Conservation (phyloP, 495 filamentous ascomycete genomes). For the Massariosphaeria phaeospora region DNA sequence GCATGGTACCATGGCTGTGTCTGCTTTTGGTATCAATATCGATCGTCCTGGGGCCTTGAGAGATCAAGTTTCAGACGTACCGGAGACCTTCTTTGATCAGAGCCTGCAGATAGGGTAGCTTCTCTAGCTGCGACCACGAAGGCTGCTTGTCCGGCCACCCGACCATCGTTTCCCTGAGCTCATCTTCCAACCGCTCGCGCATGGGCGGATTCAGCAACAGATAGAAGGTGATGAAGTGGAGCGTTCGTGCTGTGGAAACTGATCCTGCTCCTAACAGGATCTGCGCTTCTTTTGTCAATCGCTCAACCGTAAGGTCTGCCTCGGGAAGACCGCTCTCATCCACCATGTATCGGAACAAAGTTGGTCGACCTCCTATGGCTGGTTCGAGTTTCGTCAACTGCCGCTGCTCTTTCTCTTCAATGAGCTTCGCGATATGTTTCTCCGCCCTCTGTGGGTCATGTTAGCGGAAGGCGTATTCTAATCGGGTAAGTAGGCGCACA, state of each 20-base stretch:
- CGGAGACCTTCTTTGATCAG: constrained; percentile 46
- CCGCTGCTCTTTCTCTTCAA: too few species aligned
- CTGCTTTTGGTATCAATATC: too few species aligned
- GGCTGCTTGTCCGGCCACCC: constrained; percentile 19
- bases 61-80: too few species aligned
- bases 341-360: too few species aligned
- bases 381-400: too few species aligned
- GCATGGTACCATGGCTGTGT: constrained; percentile 43
- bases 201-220: constrained; percentile 29
- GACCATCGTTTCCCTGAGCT: constrained; percentile 12
- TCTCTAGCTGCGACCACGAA: constrained; percentile 37
- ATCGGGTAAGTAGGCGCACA: too few species aligned
- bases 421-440: too few species aligned
- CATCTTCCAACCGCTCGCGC: background rate
- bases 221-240: constrained; percentile 36
- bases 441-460: too few species aligned
- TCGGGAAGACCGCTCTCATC: constrained; percentile 14
- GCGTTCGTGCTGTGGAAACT: constrained; percentile 34
- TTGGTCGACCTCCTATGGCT: too few species aligned
- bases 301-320: constrained; percentile 31
- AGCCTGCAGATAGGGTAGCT: constrained; percentile 36
- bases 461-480: too few species aligned
- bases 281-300: constrained; percentile 36
- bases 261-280: constrained; percentile 38
- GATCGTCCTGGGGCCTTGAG: too few species aligned